Evolutionary conservation across 148 eudicot genomes (phyloP), one percentile per base, ranked within the genome.

Genomic region (Silene latifolia): DNA sequence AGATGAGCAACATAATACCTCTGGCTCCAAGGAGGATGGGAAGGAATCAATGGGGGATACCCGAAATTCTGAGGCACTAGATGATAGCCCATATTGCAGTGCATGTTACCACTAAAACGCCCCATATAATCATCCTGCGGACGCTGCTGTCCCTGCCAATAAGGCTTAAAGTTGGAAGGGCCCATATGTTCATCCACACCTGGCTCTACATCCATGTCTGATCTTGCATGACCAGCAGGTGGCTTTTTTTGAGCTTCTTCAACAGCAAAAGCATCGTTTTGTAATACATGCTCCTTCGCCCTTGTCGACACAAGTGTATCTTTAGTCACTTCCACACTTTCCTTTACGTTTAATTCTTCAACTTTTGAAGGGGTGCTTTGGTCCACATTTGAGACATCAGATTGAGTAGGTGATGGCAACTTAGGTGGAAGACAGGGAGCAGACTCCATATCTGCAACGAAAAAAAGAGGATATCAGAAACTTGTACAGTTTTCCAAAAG

Each of bases 351-450:
- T 54, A 79, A 71, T 71, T 84, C 87, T 73, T 82, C 84, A 53
- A 27, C 77, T 67, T 58, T 79, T 63, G 89, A 74, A 69, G 83
- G 85, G 44, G 70, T 82, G 71, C 48, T 63, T 65, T 80, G 87
- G 53, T 85, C 88, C 44, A 86, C 93, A 69, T 85, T 89, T 44
- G 92, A 93, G 79, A 86, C 87, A 71, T 85, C 94, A 61, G 98
- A 88, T 42, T 78, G 86, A 1, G 82, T 63, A 72, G 98, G 89
- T 29, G 97, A 93, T 39, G 88, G 82, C 80, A 73, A 71, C 79
- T 80, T 88, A 35, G 90, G 81, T 72, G 85, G 93, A 46, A 81
- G 86, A 75, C 80, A 76, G 24, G 82, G 80, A 68, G 89, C 86
- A 56, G 91, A 91, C 77, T 88, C 90, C 93, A 83, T 83, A 69